Evolutionary conservation across 257 asterid genomes (phyloP).

Genomic region (Mitragyna speciosa): DNA sequence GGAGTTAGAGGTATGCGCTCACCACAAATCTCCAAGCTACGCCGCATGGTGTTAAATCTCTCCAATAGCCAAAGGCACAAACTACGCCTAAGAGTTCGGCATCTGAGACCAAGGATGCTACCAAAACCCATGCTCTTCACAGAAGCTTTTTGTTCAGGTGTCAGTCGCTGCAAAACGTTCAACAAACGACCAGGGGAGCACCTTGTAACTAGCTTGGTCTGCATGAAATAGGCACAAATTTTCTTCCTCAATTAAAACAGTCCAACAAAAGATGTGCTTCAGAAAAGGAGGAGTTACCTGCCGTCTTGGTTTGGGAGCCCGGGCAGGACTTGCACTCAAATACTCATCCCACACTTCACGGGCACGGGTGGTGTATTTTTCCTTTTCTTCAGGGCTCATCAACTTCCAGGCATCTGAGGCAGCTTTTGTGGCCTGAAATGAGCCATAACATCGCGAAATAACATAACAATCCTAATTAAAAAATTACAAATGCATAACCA

Average conservation of each 20-base stretch:
- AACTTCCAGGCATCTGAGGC: slow-evolving; percentile 98
- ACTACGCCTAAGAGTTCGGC: slow-evolving; percentile 92
- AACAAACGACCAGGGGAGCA: slow-evolving; percentile 97
- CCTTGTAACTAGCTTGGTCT: slow-evolving; percentile 95
- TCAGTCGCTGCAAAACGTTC: slow-evolving; percentile 75
- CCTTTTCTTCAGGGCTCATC: slow-evolving; percentile 88
- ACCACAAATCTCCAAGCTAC: slow-evolving; percentile 88
- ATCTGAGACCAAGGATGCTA: slow-evolving; percentile 87
- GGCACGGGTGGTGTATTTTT: slow-evolving; percentile 85
- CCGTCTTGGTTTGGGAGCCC: slow-evolving; percentile 80
- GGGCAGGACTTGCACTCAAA: slow-evolving; percentile 75
- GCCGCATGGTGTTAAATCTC: slow-evolving; percentile 79
- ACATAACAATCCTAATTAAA: slow-evolving; percentile 3
- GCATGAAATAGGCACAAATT: slow-evolving; percentile 32
- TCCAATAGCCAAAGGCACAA: slow-evolving; percentile 94
- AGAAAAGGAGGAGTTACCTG: slow-evolving; percentile 47
- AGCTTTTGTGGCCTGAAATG: slow-evolving; percentile 90
- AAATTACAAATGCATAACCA: background rate
- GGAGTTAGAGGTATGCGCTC: slow-evolving; percentile 93
- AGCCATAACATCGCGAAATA: background rate
- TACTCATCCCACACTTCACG: slow-evolving; percentile 98
- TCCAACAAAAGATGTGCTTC: slow-evolving; percentile 3
- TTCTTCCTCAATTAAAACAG: background rate
- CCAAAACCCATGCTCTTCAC: slow-evolving; percentile 98
- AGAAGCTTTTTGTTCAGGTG: slow-evolving; percentile 79